A percentile compares a stretch with the other conserved stretches of the same genome.
Evolutionary conservation across 169 alveolate genomes (phyloP).

Genomic region (Plasmodium coatneyi): DNA sequence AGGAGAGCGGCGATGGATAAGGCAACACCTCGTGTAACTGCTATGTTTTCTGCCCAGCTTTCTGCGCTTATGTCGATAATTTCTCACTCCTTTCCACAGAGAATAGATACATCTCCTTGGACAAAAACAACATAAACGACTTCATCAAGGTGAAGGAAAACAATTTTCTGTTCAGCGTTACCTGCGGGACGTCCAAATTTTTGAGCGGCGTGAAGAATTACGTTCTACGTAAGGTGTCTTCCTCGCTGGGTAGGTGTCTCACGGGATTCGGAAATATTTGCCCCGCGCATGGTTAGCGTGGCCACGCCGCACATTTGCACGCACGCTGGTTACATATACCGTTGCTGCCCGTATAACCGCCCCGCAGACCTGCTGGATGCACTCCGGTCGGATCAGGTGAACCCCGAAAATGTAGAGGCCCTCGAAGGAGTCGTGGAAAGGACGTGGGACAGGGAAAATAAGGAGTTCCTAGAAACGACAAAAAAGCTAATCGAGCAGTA

Average conservation of each 20-base stretch:
- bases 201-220: conserved; percentile 7
- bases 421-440: conserved; percentile 23
- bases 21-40: neutral
- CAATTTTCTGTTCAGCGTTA: conserved; percentile 15
- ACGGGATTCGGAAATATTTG: neutral
- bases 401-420: conserved; percentile 5
- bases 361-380: neutral
- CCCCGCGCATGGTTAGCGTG: neutral
- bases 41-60: neutral
- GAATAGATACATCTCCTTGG: conserved; percentile 23
- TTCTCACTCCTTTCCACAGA: neutral
- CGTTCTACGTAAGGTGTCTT: neutral
- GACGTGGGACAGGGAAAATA: conserved; percentile 63
- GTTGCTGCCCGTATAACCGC: neutral
- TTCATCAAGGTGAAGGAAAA: conserved; percentile 35
- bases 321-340: neutral
- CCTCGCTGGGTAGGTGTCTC: conserved; percentile 32
- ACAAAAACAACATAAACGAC: conserved; percentile 32
- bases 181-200: conserved; percentile 21
- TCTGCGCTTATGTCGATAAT: neutral
- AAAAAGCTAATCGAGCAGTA: conserved; percentile 40
- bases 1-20: neutral
- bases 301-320: neutral
- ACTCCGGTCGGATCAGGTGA: neutral
- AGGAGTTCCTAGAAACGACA: conserved; percentile 20